Conservation (phyloP, 208 protist species). For the Trypanosoma congolense region DNA sequence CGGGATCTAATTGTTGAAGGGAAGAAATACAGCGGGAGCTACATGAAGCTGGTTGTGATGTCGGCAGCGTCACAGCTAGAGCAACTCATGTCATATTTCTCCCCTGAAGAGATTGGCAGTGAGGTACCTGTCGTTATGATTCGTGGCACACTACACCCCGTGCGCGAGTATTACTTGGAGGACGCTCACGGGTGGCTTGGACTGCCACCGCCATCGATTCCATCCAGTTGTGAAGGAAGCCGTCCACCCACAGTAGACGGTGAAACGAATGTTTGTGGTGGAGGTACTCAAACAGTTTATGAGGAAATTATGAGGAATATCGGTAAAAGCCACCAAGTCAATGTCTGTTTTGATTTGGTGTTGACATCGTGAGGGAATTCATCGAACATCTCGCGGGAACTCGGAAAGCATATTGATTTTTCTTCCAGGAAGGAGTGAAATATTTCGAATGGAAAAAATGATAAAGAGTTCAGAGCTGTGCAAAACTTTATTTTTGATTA, state of each 20-base stretch:
- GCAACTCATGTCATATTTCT: slow-evolving; percentile 70
- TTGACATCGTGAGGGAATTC: slow-evolving; percentile 61
- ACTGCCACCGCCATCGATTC: slow-evolving; percentile 23
- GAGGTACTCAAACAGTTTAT: slow-evolving; percentile 23
- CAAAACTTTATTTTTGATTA: slow-evolving; percentile 65
- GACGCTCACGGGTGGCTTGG: slow-evolving; percentile 57
- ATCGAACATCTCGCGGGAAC: slow-evolving; percentile 29
- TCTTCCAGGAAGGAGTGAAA: slow-evolving; percentile 88
- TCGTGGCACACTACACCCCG: slow-evolving; percentile 78
- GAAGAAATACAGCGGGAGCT: slow-evolving; percentile 31
- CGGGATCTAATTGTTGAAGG: slow-evolving; percentile 58
- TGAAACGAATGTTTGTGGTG: slow-evolving; percentile 3
- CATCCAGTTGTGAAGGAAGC: slow-evolving; percentile 29
- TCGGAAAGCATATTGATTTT: slow-evolving; percentile 85
- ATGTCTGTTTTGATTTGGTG: slow-evolving; percentile 72
- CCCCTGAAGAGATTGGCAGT: slow-evolving; percentile 21
- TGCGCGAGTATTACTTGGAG: slow-evolving; percentile 86
- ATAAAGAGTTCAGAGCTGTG: slow-evolving; percentile 38
- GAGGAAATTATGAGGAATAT: slow-evolving; percentile 55
- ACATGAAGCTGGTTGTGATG: slow-evolving; percentile 97
- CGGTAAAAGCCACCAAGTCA: slow-evolving; percentile 50
- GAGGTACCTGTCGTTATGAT: slow-evolving; percentile 67
- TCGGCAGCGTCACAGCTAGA: slow-evolving; percentile 91
- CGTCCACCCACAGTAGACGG: slow-evolving; percentile 7
- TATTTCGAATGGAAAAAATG: slow-evolving; percentile 50